phyloP scores from a whole-genome alignment of 1,284 basidiomycete genomes.

The Jaminaea rosea region DNA sequence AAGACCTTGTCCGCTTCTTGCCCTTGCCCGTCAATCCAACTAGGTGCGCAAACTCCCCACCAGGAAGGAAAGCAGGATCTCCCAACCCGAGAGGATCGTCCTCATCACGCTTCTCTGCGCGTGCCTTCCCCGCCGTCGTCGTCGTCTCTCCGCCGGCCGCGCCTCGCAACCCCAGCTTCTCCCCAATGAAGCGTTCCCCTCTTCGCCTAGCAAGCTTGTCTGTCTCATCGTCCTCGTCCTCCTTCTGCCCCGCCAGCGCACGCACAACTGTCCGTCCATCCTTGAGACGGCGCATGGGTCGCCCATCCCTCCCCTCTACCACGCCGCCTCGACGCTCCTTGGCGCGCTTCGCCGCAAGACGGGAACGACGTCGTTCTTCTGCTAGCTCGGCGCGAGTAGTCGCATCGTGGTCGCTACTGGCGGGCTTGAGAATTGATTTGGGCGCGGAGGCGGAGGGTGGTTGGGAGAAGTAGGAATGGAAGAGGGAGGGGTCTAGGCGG shows the following conservation, averaged over 20 bases:
- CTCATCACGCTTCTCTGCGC: no score
- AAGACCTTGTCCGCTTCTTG: constrained; percentile 1
- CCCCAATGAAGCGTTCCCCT: background rate
- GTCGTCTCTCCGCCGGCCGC: background rate
- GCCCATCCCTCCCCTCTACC: constrained; percentile 27
- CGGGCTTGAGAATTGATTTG: constrained; percentile 20
- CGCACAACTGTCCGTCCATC: constrained; percentile 26
- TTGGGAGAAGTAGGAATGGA: constrained; percentile 25
- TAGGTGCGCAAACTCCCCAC: constrained; percentile 29
- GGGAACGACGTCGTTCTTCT: constrained; percentile 8
- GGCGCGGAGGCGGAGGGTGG: constrained; percentile 13
- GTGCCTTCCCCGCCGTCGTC: constrained; percentile 4
- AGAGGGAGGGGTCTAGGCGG: constrained; percentile 33
- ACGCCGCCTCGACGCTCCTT: constrained; percentile 16
- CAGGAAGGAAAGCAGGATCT: constrained; percentile 35
- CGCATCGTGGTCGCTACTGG: constrained; percentile 17
- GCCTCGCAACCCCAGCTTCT: background rate
- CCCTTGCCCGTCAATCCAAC: constrained; percentile 1
- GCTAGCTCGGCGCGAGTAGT: constrained; percentile 13
- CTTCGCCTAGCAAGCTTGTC: background rate
- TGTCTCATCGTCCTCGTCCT: background rate
- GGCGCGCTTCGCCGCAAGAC: constrained; percentile 5
- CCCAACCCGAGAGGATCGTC: constrained; percentile 39
- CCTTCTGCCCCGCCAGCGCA: constrained; percentile 7
- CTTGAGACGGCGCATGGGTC: constrained; percentile 21